Evolutionary conservation across 2,329 filamentous ascomycete genomes (phyloP).

Genomic region (Torrubiellomyces zombiae): DNA sequence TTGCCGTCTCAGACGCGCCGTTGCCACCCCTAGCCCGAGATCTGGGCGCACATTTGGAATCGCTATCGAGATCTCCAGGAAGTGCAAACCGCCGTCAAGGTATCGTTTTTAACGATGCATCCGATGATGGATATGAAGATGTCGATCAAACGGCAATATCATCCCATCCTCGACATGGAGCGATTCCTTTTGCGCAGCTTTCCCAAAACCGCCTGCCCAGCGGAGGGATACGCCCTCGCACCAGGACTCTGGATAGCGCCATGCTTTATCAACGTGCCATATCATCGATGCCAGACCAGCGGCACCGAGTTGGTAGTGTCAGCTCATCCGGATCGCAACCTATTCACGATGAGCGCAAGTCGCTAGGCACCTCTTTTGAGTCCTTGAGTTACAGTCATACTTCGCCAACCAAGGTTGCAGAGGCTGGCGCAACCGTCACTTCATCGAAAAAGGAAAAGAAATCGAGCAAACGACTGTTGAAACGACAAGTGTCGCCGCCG

Average conservation of each 20-base stretch:
- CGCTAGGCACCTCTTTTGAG: slow-evolving; percentile 23
- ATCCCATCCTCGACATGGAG: slow-evolving; percentile 1
- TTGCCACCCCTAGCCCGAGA: slow-evolving; percentile 8
- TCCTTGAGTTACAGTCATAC: slow-evolving; percentile 24
- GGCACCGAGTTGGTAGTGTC: slow-evolving; percentile 54
- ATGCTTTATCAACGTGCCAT: slow-evolving; percentile 28
- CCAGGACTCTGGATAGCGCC: slow-evolving; percentile 40
- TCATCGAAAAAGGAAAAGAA: slow-evolving; percentile 21
- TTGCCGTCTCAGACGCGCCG: slow-evolving; percentile 5
- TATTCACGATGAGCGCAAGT: slow-evolving; percentile 31
- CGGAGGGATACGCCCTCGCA: slow-evolving; percentile 31
- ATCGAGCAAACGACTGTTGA: slow-evolving; percentile 34
- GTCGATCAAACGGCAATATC: slow-evolving; percentile 3
- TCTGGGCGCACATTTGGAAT: no score
- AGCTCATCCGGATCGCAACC: slow-evolving; percentile 43
- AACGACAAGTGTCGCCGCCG: slow-evolving; percentile 38
- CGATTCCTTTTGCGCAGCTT: no score
- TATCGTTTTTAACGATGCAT: slow-evolving; percentile 42
- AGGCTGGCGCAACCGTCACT: no score
- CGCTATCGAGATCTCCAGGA: slow-evolving; percentile 13
- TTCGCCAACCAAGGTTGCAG: no score
- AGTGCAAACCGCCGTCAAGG: slow-evolving; percentile 35
- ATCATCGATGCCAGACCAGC: slow-evolving; percentile 26
- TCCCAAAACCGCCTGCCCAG: no score
- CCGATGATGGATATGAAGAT: slow-evolving; percentile 32